Conservation (phyloP, 495 filamentous ascomycete species). For the Xylaria curta region DNA sequence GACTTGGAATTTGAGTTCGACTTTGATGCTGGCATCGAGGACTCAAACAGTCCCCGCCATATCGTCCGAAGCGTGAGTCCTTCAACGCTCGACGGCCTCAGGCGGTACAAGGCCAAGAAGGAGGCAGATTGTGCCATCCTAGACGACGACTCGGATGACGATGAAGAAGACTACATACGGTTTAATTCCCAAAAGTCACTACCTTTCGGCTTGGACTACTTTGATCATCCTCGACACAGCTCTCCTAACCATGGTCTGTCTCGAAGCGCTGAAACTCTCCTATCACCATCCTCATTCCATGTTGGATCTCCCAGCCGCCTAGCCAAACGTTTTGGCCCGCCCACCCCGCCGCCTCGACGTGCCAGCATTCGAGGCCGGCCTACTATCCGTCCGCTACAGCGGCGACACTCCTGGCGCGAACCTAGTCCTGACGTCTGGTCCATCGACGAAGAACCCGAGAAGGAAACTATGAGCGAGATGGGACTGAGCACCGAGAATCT, state of each 20-base stretch:
- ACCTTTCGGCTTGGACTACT: constrained; percentile 40
- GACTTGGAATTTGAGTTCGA: constrained; percentile 52
- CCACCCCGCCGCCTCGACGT: constrained; percentile 34
- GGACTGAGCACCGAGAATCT: constrained; percentile 38
- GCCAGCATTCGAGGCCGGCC: constrained; percentile 30
- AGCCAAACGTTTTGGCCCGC: constrained; percentile 34
- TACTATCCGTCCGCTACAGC: constrained; percentile 35
- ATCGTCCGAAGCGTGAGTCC: constrained; percentile 56
- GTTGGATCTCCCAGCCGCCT: constrained; percentile 35
- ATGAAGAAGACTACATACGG: constrained; percentile 50
- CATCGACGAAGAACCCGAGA: constrained; percentile 58
- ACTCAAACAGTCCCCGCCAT: constrained; percentile 47
- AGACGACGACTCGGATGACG: constrained; percentile 43
- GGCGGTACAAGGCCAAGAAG: constrained; percentile 43
- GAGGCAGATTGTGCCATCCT: constrained; percentile 44
- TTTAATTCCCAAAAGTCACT: constrained; percentile 40
- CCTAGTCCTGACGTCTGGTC: constrained; percentile 59
- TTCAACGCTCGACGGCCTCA: constrained; percentile 53
- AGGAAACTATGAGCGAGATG: constrained; percentile 48
- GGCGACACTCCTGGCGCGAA: constrained; percentile 55
- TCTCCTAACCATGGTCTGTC: constrained; percentile 32
- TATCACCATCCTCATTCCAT: constrained; percentile 40
- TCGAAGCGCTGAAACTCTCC: constrained; percentile 35
- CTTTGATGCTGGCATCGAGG: constrained; percentile 59
- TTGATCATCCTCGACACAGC: constrained; percentile 35